A percentile compares a stretch with the other conserved stretches of the same genome.
phyloP scores from a whole-genome alignment of 495 filamentous ascomycete species.

The Elasticomyces elasticus region DNA sequence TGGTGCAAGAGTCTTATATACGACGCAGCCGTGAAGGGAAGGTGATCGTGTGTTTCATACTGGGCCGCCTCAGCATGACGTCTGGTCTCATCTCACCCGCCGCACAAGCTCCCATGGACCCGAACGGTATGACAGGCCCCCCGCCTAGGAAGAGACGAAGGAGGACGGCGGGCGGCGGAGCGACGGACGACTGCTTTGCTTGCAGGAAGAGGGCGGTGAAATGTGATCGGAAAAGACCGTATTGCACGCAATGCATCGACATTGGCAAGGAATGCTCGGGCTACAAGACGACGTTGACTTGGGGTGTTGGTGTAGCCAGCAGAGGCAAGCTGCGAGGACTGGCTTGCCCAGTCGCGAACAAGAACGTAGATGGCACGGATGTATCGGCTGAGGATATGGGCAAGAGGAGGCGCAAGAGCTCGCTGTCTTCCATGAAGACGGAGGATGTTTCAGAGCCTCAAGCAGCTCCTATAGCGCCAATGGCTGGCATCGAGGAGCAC shows the following conservation, averaged over 20 bases:
- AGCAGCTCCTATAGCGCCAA: background rate
- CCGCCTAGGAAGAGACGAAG: constrained; percentile 68
- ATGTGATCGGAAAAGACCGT: constrained; percentile 88
- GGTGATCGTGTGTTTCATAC: background rate
- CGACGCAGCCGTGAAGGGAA: background rate
- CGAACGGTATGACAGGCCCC: background rate
- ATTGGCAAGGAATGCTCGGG: constrained; percentile 87
- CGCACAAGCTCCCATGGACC: background rate
- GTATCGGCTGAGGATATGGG: background rate
- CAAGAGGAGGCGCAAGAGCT: constrained; percentile 13
- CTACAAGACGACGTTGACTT: constrained; percentile 95
- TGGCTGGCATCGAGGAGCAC: background rate
- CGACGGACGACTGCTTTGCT: constrained; percentile 90
- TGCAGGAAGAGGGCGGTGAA: constrained; percentile 72
- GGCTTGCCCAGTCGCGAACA: constrained; percentile 71
- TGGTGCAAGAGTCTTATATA: background rate
- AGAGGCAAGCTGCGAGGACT: constrained; percentile 88
- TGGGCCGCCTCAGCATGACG: background rate
- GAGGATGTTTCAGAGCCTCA: background rate
- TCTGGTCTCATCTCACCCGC: background rate
- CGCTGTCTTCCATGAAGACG: constrained; percentile 11
- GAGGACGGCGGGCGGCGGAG: constrained; percentile 79
- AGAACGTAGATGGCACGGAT: constrained; percentile 25
- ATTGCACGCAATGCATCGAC: constrained; percentile 91
- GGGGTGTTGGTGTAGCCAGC: constrained; percentile 95